Conservation (phyloP, 164 flowering plant genomes). For the Euptelea pleiosperma region DNA sequence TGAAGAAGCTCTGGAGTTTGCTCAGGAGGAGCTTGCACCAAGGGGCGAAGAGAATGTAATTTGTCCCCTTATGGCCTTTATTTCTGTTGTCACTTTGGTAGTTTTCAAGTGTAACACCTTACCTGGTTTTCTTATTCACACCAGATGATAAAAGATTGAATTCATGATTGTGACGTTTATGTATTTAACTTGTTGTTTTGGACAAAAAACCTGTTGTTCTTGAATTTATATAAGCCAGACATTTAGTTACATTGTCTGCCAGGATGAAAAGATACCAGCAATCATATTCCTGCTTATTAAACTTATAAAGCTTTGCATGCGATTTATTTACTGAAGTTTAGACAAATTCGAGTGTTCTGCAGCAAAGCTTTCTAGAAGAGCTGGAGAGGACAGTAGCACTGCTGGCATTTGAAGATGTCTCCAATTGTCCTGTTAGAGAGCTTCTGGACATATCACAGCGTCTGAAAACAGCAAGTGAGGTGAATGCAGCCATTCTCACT, state of each 20-base stretch:
- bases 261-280: not conserved
- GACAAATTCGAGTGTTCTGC: slow-evolving; percentile 25
- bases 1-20: slow-evolving; percentile 91
- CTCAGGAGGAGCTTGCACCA: slow-evolving; percentile 98
- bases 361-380: slow-evolving; percentile 91
- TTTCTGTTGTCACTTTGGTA: not conserved
- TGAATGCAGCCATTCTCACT: slow-evolving; percentile 96
- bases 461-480: slow-evolving; percentile 89
- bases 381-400: slow-evolving; percentile 90
- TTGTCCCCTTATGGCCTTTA: slow-evolving; percentile 7
- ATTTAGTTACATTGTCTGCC: not conserved
- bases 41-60: slow-evolving; percentile 96
- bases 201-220: not conserved
- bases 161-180: not conserved
- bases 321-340: slow-evolving; percentile 3
- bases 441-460: slow-evolving; percentile 92
- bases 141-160: not conserved
- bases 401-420: slow-evolving; percentile 87
- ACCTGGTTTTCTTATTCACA: not conserved
- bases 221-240: not conserved
- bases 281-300: too few species aligned
- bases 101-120: not conserved
- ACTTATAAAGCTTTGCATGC: not conserved
- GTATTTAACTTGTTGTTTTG: not conserved
- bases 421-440: slow-evolving; percentile 82